phyloP scores from a whole-genome alignment of 371 early-diverging fungal genomes.

The Apophysomyces elegans region DNA sequence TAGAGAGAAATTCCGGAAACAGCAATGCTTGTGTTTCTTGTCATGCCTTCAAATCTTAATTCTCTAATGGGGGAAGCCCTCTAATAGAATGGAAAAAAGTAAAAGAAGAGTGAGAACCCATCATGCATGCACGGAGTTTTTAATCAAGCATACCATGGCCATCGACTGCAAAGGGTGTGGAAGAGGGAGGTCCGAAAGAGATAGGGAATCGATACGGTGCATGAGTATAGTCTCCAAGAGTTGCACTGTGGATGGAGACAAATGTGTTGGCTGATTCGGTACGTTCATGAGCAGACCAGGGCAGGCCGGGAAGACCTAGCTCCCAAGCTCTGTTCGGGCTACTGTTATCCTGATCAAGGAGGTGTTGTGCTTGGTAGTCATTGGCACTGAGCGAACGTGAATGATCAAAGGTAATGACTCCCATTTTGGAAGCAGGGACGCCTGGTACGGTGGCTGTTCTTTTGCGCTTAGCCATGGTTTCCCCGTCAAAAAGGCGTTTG shows the following conservation, averaged over 20 bases:
- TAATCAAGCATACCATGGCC: background rate
- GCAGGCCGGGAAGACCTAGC: background rate
- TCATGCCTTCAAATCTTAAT: too few species aligned
- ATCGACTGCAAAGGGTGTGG: background rate
- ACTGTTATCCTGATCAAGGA: background rate
- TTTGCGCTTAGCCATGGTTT: background rate
- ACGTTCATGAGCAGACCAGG: background rate
- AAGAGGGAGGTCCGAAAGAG: background rate
- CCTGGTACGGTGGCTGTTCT: background rate
- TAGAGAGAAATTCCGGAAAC: too few species aligned
- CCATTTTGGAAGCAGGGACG: background rate
- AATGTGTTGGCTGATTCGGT: constrained; percentile 1
- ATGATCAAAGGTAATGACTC: background rate
- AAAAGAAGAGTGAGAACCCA: too few species aligned
- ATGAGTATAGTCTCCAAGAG: background rate
- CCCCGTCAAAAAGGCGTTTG: constrained; percentile 1
- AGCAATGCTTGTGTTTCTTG: too few species aligned
- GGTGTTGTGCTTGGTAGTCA: background rate
- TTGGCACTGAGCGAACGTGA: background rate
- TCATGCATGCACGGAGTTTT: background rate
- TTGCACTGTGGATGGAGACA: background rate
- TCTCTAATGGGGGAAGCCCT: too few species aligned
- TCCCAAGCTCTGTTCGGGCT: background rate
- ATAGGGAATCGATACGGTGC: background rate
- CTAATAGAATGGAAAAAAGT: too few species aligned